Evolutionary conservation across 352 stramenopile species (phyloP).

Genomic region (Globisporangium cystogenes): DNA sequence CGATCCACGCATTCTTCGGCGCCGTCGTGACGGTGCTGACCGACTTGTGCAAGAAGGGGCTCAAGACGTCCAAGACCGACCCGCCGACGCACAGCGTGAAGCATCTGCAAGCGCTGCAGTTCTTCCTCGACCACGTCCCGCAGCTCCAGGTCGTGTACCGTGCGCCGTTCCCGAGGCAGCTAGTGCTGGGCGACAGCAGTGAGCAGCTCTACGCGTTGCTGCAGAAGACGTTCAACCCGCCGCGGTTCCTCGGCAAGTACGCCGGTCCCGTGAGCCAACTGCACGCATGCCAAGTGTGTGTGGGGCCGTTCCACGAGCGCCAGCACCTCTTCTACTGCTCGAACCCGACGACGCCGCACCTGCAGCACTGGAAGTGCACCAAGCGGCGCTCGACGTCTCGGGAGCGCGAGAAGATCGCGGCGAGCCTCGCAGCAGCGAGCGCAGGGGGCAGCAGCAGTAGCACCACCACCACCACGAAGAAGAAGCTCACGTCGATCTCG

Average conservation of each 20-base stretch:
- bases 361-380: constrained; percentile 77
- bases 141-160: constrained; percentile 61
- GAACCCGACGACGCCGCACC: constrained; percentile 29
- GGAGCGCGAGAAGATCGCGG: constrained; percentile 16
- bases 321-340: constrained; percentile 79
- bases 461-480: constrained; percentile 29
- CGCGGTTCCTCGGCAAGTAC: constrained; percentile 47
- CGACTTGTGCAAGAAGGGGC: constrained; percentile 44
- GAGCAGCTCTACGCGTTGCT: constrained; percentile 47
- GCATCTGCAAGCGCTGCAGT: constrained; percentile 63
- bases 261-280: constrained; percentile 50
- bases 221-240: constrained; percentile 49
- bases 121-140: constrained; percentile 59
- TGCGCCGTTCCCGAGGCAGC: constrained; percentile 8
- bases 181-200: constrained; percentile 35
- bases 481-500: constrained; percentile 46
- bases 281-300: constrained; percentile 55
- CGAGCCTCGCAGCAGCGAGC: constrained; percentile 11
- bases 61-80: constrained; percentile 37
- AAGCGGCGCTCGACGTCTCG: constrained; percentile 37
- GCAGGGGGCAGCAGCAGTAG: not conserved
- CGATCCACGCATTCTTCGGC: constrained; percentile 29
- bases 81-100: constrained; percentile 49
- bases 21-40: constrained; percentile 41
- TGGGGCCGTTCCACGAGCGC: constrained; percentile 65